These are phyloP conservation scores for Paecilomyces variotii DNA, from an alignment of 2,329 filamentous ascomycete species.

Conservation along the genomic window DNA sequence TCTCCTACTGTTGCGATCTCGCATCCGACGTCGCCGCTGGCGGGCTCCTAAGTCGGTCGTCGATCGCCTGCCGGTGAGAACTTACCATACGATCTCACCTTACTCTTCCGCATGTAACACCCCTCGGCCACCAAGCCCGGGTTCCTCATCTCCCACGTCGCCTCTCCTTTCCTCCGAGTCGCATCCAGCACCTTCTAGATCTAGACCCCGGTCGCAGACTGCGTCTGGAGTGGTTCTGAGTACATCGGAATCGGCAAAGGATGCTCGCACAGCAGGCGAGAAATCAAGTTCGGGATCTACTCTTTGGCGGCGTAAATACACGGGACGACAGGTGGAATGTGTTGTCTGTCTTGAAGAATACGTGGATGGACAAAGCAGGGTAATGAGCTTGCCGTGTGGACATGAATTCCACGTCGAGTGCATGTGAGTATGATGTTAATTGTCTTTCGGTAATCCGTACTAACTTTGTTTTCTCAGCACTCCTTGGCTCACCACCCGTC, in stretches of 20 bases:
- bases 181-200: constrained; percentile 19
- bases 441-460: constrained; percentile 5
- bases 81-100: constrained; percentile 75
- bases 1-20: constrained; percentile 74
- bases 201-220: constrained; percentile 32
- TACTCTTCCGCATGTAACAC: constrained; percentile 50
- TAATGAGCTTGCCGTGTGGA: constrained; percentile 95
- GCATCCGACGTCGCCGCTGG: constrained; percentile 84
- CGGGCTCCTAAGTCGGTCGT: constrained; percentile 96
- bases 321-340: constrained; percentile 69
- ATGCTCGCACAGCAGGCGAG: constrained; percentile 32
- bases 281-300: constrained; percentile 34
- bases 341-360: constrained; percentile 97
- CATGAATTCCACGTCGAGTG: constrained; percentile 97
- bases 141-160: constrained; percentile 63
- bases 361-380: constrained; percentile 81
- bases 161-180: constrained; percentile 54
- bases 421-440: constrained; percentile 63
- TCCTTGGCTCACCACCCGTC: constrained; percentile 89
- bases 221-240: constrained; percentile 21
- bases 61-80: constrained; percentile 86
- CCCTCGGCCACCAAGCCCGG: constrained; percentile 55
- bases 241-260: constrained; percentile 15
- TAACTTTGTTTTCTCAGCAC: constrained; percentile 51
- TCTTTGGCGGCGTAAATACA: constrained; percentile 49